These are phyloP conservation scores for Rhodosporidiobolus odoratus DNA, from an alignment of 768 basidiomycete species.

Conservation along the genomic window DNA sequence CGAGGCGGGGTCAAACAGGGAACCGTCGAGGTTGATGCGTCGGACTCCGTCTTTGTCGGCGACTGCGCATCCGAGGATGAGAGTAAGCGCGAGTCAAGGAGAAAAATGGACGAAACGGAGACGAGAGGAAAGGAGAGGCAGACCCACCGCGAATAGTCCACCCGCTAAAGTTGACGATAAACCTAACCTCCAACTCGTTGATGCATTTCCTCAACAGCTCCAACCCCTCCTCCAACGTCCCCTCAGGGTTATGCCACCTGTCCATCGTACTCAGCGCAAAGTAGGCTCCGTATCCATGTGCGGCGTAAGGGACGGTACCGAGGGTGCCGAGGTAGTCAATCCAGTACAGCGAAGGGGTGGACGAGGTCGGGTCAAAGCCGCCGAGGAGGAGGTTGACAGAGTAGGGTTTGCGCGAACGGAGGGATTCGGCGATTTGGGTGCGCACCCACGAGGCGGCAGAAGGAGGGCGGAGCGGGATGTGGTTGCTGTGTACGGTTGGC, in stretches of 20 bases:
- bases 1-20: neutral
- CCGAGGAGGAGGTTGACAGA: constrained; percentile 87
- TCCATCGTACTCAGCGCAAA: constrained; percentile 89
- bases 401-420: constrained; percentile 83
- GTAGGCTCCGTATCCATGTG: constrained; percentile 91
- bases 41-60: constrained; percentile 38
- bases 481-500: constrained; percentile 51
- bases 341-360: constrained; percentile 79
- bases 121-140: neutral
- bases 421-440: constrained; percentile 74
- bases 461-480: constrained; percentile 78
- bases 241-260: constrained; percentile 86
- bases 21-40: constrained; percentile 29
- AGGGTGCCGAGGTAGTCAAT: constrained; percentile 91
- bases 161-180: constrained; percentile 31
- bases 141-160: constrained; percentile 31
- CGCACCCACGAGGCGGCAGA: constrained; percentile 95
- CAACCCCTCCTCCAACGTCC: constrained; percentile 75
- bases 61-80: constrained; percentile 4
- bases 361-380: constrained; percentile 73
- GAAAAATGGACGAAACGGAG: neutral
- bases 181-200: constrained; percentile 74
- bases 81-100: neutral
- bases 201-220: constrained; percentile 79
- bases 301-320: constrained; percentile 81